Conservation (phyloP, 2,329 filamentous ascomycete genomes). For the Raffaelea ambrosiae region DNA sequence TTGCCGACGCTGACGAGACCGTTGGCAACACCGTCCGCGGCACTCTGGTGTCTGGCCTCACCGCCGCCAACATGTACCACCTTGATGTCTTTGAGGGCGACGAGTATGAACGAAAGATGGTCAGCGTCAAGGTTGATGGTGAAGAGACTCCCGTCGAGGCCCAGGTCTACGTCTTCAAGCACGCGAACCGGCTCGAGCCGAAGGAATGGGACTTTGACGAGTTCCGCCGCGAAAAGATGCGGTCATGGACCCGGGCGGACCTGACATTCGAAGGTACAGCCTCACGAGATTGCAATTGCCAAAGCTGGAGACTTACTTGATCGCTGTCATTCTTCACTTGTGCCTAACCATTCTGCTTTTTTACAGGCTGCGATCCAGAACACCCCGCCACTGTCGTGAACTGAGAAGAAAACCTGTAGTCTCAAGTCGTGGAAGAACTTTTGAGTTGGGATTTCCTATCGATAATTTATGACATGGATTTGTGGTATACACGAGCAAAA, state of each 20-base stretch:
- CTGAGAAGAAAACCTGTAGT: background rate
- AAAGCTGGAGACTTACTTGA: too few relatives aligned
- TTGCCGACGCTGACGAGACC: constrained; percentile 33
- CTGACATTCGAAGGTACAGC: constrained; percentile 34
- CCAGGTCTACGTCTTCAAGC: constrained; percentile 57
- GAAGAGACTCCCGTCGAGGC: constrained; percentile 37
- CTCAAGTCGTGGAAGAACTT: background rate
- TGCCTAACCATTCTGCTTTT: background rate
- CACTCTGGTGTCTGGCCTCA: constrained; percentile 69
- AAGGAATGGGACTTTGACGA: constrained; percentile 82
- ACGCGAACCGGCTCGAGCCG: constrained; percentile 49
- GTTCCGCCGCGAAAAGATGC: constrained; percentile 68
- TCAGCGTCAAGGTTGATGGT: constrained; percentile 40
- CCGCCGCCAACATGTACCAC: constrained; percentile 62
- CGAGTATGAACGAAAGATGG: constrained; percentile 56
- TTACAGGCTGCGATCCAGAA: constrained; percentile 13
- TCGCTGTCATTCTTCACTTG: background rate
- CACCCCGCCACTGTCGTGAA: constrained; percentile 12
- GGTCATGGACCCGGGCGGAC: constrained; percentile 42
- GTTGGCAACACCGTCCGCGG: constrained; percentile 57
- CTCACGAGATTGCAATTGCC: too few relatives aligned
- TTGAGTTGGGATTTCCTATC: background rate
- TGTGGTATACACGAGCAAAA: background rate
- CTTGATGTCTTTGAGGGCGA: constrained; percentile 76
- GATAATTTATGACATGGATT: too few relatives aligned